Evolutionary conservation across 2,329 filamentous ascomycete species (phyloP).

Genomic region (Fusarium lyarnte): DNA sequence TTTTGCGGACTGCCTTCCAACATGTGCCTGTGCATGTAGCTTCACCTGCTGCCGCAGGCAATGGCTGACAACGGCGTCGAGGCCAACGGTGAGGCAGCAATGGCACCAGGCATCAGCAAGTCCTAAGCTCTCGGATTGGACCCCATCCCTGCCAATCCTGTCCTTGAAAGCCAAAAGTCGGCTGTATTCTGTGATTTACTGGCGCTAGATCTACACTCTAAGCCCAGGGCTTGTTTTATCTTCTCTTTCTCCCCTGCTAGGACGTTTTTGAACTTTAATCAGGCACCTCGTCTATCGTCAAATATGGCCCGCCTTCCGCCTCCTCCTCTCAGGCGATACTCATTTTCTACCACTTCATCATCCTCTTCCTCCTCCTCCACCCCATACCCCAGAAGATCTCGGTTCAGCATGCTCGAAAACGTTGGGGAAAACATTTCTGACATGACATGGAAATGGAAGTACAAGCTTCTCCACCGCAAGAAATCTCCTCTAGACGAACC

Average conservation of each 20-base stretch:
- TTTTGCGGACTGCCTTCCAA: not conserved
- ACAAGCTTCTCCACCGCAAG: constrained; percentile 42
- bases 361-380: not conserved
- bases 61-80: not conserved
- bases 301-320: not conserved
- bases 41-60: not conserved
- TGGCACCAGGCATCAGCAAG: constrained; percentile 6
- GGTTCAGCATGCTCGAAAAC: constrained; percentile 19
- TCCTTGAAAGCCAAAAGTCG: not conserved
- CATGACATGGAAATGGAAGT: constrained; percentile 46
- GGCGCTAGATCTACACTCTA: not conserved
- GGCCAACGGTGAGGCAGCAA: not conserved
- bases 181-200: not conserved
- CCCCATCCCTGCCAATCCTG: not conserved
- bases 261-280: not conserved
- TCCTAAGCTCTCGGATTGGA: not conserved
- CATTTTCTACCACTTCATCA: not conserved
- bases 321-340: not conserved
- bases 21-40: not conserved
- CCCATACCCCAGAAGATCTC: not conserved
- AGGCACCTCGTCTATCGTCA: not conserved
- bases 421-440: constrained; percentile 40
- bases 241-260: not conserved
- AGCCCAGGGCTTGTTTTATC: not conserved
- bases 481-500: constrained; percentile 31